phyloP scores from a whole-genome alignment of 257 asterid genomes.

The Schizonepeta tenuifolia region DNA sequence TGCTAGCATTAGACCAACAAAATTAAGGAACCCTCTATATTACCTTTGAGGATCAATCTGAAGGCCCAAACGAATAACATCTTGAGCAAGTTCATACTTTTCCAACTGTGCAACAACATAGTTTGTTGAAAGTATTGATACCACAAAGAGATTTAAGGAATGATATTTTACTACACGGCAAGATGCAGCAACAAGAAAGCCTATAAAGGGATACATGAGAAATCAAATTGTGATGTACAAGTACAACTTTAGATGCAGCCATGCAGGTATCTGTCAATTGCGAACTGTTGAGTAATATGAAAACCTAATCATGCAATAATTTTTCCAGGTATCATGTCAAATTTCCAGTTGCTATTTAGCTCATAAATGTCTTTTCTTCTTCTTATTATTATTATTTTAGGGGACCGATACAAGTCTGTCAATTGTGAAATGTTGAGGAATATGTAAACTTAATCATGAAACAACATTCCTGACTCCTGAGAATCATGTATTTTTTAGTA shows the following conservation, averaged over 20 bases:
- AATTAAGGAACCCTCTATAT: conserved; percentile 18
- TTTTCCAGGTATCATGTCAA: neutral
- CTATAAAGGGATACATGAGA: neutral
- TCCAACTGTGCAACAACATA: conserved; percentile 69
- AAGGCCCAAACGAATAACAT: conserved; percentile 74
- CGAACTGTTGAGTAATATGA: conserved; percentile 4
- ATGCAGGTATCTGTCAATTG: conserved; percentile 14
- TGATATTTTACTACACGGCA: conserved; percentile 7
- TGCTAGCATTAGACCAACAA: neutral
- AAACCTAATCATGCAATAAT: neutral
- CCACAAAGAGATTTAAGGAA: neutral
- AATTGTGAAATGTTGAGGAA: conserved; percentile 12
- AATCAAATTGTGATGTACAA: neutral
- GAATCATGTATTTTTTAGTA: neutral
- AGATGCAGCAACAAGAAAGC: conserved; percentile 27
- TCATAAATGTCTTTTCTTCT: neutral
- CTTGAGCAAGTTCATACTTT: conserved; percentile 74
- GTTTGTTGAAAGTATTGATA: conserved; percentile 9
- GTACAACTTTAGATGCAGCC: conserved; percentile 3
- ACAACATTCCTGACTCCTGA: neutral
- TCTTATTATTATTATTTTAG: too few species aligned
- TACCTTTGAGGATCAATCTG: conserved; percentile 77
- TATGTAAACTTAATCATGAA: neutral
- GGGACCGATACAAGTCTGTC: neutral
- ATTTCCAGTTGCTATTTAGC: conserved; percentile 18